phyloP scores from a whole-genome alignment of 331 rosid genomes.

The Telfairia occidentalis region DNA sequence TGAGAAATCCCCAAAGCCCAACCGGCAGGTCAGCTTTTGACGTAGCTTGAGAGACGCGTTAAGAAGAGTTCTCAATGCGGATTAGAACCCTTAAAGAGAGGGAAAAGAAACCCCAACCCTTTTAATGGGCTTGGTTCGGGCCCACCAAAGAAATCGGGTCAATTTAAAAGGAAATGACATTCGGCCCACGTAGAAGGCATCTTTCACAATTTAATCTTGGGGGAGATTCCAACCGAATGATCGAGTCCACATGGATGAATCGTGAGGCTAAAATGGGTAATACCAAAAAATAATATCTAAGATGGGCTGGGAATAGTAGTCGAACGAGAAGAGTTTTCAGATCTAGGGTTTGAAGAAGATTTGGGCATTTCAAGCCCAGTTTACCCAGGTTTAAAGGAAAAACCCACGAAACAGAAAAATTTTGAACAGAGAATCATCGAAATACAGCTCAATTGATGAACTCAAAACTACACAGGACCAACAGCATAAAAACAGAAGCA shows the following conservation, averaged over 20 bases:
- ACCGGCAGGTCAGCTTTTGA: background rate
- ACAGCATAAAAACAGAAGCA: background rate
- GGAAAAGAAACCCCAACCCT: background rate
- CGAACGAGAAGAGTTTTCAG: conserved; percentile 1
- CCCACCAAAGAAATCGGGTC: conserved; percentile 4
- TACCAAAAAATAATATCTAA: background rate
- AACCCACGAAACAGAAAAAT: conserved; percentile 1
- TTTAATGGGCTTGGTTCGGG: background rate
- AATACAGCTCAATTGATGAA: background rate
- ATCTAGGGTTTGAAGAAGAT: conserved; percentile 13
- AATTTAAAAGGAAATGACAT: background rate
- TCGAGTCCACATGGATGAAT: conserved; percentile 10
- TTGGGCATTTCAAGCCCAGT: conserved; percentile 7
- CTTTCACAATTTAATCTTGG: background rate
- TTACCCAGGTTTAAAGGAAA: background rate
- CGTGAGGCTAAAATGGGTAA: conserved; percentile 8
- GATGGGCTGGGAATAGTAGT: conserved; percentile 22
- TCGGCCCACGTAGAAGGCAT: conserved; percentile 4
- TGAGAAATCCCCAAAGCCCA: conserved; percentile 11
- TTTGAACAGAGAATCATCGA: background rate
- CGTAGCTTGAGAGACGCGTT: background rate
- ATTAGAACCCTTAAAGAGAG: background rate
- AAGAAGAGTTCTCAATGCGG: background rate
- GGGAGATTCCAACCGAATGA: background rate
- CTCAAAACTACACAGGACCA: background rate